Percentiles rank a stretch among this genome's conserved stretches.
Evolutionary conservation across 2,329 filamentous ascomycete species (phyloP).

Genomic region (Penicillium corylophilum): DNA sequence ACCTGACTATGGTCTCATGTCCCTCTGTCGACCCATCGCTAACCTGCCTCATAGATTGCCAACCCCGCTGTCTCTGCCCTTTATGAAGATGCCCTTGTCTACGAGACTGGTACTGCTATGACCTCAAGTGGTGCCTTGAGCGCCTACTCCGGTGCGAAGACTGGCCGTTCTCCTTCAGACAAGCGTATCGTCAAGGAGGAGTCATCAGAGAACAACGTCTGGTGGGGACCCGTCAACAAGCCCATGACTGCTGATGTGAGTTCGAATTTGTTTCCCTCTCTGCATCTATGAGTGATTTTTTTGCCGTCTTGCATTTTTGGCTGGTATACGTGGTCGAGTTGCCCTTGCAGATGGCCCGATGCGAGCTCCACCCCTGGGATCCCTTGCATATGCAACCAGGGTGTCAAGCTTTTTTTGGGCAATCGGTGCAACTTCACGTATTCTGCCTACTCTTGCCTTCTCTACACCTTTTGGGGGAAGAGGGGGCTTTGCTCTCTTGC

Average conservation of each 20-base stretch:
- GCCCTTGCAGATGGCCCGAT: conserved; percentile 23
- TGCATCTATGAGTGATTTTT: conserved; percentile 16
- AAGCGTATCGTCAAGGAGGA: conserved; percentile 96
- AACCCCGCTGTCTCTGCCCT: conserved; percentile 94
- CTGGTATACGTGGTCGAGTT: conserved; percentile 11
- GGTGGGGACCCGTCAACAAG: conserved; percentile 99
- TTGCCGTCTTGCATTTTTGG: conserved; percentile 19
- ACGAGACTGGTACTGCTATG: conserved; percentile 96
- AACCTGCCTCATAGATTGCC: conserved; percentile 56
- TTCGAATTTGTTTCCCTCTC: conserved; percentile 23
- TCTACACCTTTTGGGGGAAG: background rate
- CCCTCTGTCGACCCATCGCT: conserved; percentile 1
- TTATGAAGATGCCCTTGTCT: conserved; percentile 98
- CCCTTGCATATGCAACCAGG: conserved; percentile 26
- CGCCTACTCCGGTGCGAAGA: conserved; percentile 97
- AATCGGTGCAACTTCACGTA: conserved; percentile 9
- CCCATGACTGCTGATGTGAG: conserved; percentile 95
- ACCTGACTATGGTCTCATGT: conserved; percentile 11
- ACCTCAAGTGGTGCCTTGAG: conserved; percentile 92
- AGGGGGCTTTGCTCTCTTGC: conserved; percentile 1
- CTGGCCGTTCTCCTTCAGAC: conserved; percentile 91
- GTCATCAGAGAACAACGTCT: conserved; percentile 84
- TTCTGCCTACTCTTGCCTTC: conserved; percentile 1
- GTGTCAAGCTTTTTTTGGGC: conserved; percentile 27
- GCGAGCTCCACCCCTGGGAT: conserved; percentile 17